These are phyloP conservation scores for Cryphonectria parasitica DNA, from an alignment of 2,329 filamentous ascomycete genomes.

Conservation along the genomic window DNA sequence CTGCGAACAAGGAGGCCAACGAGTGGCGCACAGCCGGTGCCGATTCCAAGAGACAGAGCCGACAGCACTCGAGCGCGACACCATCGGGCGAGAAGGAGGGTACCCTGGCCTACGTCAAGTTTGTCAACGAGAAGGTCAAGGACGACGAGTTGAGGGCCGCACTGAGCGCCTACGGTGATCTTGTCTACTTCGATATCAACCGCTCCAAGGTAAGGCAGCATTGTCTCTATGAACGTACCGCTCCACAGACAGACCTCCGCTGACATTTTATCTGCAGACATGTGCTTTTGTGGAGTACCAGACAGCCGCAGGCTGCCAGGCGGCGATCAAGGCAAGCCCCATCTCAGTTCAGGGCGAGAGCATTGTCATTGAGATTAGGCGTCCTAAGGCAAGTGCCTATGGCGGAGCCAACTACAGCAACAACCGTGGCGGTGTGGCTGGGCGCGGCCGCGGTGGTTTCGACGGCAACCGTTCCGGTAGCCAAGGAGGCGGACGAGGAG, in stretches of 20 bases:
- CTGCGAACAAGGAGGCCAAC: conserved; percentile 51
- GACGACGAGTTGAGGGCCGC: conserved; percentile 71
- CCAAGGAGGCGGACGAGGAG: conserved; percentile 66
- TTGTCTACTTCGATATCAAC: conserved; percentile 78
- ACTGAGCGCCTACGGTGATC: conserved; percentile 72
- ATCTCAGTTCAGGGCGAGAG: conserved; percentile 81
- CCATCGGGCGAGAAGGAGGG: conserved; percentile 71
- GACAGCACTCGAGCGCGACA: conserved; percentile 67
- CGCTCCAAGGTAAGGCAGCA: conserved; percentile 71
- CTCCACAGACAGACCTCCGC: conserved; percentile 9
- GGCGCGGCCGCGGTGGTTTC: conserved; percentile 69
- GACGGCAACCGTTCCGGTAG: conserved; percentile 63
- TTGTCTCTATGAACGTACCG: neutral
- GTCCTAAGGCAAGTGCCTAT: conserved; percentile 72
- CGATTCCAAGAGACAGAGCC: conserved; percentile 83
- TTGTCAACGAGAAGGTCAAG: conserved; percentile 84
- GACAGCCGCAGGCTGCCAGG: conserved; percentile 77
- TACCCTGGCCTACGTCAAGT: conserved; percentile 90
- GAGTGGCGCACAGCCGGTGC: conserved; percentile 90
- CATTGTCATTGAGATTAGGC: conserved; percentile 87
- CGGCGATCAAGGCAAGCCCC: conserved; percentile 82
- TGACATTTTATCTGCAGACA: conserved; percentile 63
- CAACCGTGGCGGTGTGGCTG: conserved; percentile 62
- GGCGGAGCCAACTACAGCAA: conserved; percentile 70
- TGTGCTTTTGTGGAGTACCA: conserved; percentile 96